Evolutionary conservation across 1,284 basidiomycete species (phyloP).

Genomic region (Sporisorium sorghi): DNA sequence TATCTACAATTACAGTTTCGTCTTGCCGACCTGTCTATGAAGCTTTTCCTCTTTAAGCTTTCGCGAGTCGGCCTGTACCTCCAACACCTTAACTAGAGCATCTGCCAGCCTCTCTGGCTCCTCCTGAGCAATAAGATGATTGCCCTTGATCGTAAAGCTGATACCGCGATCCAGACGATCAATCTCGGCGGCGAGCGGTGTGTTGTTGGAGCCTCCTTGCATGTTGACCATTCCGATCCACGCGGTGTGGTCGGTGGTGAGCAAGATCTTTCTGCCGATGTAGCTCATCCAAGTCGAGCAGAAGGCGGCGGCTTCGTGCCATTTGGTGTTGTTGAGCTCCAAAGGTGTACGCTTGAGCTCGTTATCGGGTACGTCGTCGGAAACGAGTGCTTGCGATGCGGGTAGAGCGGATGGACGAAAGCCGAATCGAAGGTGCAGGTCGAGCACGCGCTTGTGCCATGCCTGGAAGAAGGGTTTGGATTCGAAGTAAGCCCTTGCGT

Average conservation of each 20-base stretch:
- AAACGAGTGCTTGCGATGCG: slow-evolving; percentile 14
- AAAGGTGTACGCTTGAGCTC: slow-evolving; percentile 34
- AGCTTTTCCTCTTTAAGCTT: slow-evolving; percentile 40
- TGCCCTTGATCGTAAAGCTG: slow-evolving; percentile 36
- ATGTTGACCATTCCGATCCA: slow-evolving; percentile 42
- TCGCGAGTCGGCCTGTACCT: slow-evolving; percentile 22
- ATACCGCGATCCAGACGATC: slow-evolving; percentile 30
- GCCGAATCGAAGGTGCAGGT: slow-evolving; percentile 77
- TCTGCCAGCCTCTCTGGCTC: slow-evolving; percentile 42
- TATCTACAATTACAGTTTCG: slow-evolving; percentile 17
- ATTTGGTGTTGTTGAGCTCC: slow-evolving; percentile 58
- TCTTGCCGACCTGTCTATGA: slow-evolving; percentile 25
- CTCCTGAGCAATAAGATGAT: slow-evolving; percentile 63
- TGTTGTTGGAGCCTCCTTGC: slow-evolving; percentile 38
- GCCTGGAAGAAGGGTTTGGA: slow-evolving; percentile 77
- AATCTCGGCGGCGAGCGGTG: slow-evolving; percentile 28
- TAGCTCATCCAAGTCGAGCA: slow-evolving; percentile 36
- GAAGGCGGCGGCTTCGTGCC: slow-evolving; percentile 63
- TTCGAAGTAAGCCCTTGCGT: slow-evolving; percentile 70
- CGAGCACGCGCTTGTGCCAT: slow-evolving; percentile 80
- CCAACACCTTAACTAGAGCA: slow-evolving; percentile 29
- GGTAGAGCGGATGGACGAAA: slow-evolving; percentile 68
- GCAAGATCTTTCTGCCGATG: slow-evolving; percentile 26
- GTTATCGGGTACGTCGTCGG: slow-evolving; percentile 35
- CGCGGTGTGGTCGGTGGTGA: slow-evolving; percentile 21